These are phyloP conservation scores for Rhododendron kiyosumense DNA, from an alignment of 148 eudicot genomes.

Conservation along the genomic window DNA sequence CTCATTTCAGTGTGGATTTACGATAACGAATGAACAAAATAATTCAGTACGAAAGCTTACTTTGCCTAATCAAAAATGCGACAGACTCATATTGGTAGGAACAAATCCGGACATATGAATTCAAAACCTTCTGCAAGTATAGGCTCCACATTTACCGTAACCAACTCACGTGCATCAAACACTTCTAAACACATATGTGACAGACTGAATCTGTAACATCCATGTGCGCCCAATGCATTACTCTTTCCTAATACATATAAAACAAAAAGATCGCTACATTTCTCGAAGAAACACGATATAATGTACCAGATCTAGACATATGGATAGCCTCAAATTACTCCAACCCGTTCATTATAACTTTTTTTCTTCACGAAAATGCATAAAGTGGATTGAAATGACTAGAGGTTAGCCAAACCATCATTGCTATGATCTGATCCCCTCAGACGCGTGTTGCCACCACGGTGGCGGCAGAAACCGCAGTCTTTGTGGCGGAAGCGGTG, in stretches of 20 bases:
- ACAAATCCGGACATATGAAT: neutral
- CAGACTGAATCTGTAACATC: neutral
- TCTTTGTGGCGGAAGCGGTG: constrained; percentile 30
- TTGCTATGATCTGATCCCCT: neutral
- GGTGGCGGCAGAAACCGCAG: constrained; percentile 28
- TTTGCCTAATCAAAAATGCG: neutral
- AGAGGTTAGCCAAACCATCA: neutral
- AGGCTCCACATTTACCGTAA: neutral
- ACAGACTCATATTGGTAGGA: neutral
- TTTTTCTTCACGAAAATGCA: neutral
- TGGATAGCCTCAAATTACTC: neutral
- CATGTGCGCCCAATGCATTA: neutral
- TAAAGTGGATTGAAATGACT: neutral
- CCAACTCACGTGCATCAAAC: neutral
- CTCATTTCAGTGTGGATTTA: neutral
- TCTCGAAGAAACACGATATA: neutral
- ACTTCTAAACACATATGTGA: no score
- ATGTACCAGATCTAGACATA: neutral
- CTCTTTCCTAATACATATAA: neutral
- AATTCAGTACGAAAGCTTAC: neutral
- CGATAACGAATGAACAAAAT: neutral
- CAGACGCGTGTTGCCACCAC: constrained; percentile 21
- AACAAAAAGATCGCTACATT: neutral
- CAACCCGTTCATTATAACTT: neutral
- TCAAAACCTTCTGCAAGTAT: neutral